These are phyloP conservation scores for Trichoderma afroharzianum DNA, from an alignment of 2,329 filamentous ascomycete genomes.

Conservation along the genomic window DNA sequence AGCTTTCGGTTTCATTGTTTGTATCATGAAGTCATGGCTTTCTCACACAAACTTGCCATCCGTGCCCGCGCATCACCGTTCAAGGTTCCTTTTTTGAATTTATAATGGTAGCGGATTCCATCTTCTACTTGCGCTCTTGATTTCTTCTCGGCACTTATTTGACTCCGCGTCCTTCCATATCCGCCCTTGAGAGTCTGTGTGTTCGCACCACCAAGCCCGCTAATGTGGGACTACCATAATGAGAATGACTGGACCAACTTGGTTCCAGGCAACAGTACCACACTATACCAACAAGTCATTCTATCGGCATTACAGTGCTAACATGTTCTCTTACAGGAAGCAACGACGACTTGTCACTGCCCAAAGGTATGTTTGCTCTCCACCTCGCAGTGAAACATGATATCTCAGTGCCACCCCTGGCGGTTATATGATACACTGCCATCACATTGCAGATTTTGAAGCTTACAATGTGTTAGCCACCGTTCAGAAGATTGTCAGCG, in stretches of 20 bases:
- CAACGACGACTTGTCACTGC: conserved; percentile 61
- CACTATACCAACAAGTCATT: not conserved
- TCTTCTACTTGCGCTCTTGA: not conserved
- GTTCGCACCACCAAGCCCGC: not conserved
- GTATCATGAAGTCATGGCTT: not conserved
- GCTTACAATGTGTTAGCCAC: conserved; percentile 49
- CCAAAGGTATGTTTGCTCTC: conserved; percentile 51
- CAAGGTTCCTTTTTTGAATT: no score
- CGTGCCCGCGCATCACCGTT: not conserved
- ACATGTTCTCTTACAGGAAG: conserved; percentile 39
- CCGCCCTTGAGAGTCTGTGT: not conserved
- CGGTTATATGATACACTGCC: not conserved
- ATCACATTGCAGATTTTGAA: not conserved
- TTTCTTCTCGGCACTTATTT: not conserved
- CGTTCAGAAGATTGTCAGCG: conserved; percentile 83
- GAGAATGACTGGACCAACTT: conserved; percentile 23
- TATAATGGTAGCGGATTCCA: not conserved
- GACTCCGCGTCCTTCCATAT: not conserved
- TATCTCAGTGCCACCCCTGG: not conserved
- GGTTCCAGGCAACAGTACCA: conserved; percentile 24
- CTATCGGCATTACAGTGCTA: conserved; percentile 24
- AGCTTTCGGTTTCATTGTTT: not conserved
- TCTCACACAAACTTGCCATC: not conserved
- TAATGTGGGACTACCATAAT: not conserved
- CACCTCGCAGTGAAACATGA: not conserved